Evolutionary conservation across 1,284 basidiomycete species (phyloP), one percentile per base, ranked within the genome.

Genomic region (Fomitopsis schrenkii): DNA sequence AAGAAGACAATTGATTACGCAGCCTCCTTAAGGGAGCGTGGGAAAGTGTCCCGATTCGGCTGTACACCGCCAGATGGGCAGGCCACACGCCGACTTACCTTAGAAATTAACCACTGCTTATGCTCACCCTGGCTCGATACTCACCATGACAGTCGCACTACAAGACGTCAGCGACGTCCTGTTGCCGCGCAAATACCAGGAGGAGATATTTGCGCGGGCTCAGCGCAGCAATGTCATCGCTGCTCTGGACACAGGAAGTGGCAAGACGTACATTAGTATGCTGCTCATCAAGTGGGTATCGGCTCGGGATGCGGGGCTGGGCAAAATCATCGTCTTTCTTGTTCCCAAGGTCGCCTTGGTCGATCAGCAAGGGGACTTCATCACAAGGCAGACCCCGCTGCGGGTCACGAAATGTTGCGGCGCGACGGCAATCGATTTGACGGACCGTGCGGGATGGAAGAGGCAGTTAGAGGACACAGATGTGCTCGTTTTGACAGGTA

Each of bases 291-390:
- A 86, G 75, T 93, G 88, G 87, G 81, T 88, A 57, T 77, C 84
- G 19, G 71, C 83, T 0, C 81, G 81, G 63, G 77, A 82, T 26
- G 68, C 68, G 14, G 77, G 80, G 9, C 68, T 73, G 60, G 77
- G 77, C 58, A 87, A 86, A 71, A 78, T 80, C 59, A 80, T 86
- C 66, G 78, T 89, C n/a, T 90, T 91, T 66, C 78, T 95, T 35
- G 91, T 92, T 1, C 92, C 93, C 0, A 90, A 89, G 66, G 91
- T 93, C 2, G 81, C 91, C 1, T 80, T 95, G 15, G 93, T 93
- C 15, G 83, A 90, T 64, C 93, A 95, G 69, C 93, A 95, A 71
- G 84, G 83, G 15, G 76, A 82, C 41, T 92, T 88, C 63, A 83
- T 94, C 64, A 70, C 78, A n/a, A 75, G 79, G 58, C 81, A 90